Percentiles rank a stretch among this genome's conserved stretches.
Conservation (phyloP, 2,329 filamentous ascomycete species). For the Scedosporium dehoogii region DNA sequence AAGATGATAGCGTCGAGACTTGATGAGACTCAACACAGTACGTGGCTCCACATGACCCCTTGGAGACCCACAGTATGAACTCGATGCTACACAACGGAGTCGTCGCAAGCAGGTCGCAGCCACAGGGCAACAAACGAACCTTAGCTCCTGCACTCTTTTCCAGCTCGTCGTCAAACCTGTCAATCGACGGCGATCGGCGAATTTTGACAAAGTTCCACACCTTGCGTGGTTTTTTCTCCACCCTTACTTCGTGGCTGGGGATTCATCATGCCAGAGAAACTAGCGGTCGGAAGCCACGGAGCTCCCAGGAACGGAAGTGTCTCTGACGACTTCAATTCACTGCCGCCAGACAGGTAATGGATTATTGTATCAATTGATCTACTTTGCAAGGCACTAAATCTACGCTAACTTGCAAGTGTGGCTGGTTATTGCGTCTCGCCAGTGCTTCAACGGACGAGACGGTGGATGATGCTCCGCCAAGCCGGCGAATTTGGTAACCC, state of each 20-base stretch:
- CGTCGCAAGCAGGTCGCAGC: background rate
- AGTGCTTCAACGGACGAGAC: too few species aligned
- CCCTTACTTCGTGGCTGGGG: background rate
- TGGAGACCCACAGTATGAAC: too few species aligned
- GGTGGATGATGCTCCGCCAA: too few species aligned
- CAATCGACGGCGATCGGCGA: background rate
- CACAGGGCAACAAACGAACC: background rate
- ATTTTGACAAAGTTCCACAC: background rate
- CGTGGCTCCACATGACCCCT: too few species aligned
- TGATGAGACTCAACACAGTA: too few species aligned
- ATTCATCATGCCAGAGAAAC: background rate
- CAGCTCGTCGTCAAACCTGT: background rate
- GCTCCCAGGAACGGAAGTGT: background rate
- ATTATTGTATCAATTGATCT: too few species aligned
- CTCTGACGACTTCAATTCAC: background rate
- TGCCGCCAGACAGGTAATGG: too few species aligned
- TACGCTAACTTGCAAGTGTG: too few species aligned
- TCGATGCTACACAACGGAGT: too few species aligned
- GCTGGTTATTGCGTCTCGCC: too few species aligned
- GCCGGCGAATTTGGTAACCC: too few species aligned
- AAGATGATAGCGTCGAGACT: too few species aligned
- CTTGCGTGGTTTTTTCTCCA: background rate
- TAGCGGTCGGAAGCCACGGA: background rate
- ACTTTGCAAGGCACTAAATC: background rate
- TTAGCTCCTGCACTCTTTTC: background rate